Evolutionary conservation across 129 eudicot genomes (phyloP).

Genomic region (Centrapalus pauciflorus): DNA sequence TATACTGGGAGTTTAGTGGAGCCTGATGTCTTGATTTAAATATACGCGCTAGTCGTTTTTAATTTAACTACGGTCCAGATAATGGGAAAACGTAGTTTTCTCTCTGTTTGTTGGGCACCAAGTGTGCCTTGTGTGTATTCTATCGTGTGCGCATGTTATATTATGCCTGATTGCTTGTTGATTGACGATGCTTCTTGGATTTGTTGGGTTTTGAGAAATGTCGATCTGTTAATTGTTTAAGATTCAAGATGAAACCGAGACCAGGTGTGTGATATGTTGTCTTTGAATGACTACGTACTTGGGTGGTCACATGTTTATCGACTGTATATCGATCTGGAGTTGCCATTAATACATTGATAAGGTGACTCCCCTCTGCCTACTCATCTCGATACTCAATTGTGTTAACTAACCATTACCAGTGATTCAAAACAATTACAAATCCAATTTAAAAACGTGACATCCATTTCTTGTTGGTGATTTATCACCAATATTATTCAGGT

Average conservation of each 20-base stretch:
- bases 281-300: neutral
- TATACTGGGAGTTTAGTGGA: slow-evolving; percentile 72
- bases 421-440: neutral
- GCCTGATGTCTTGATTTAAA: slow-evolving; percentile 61
- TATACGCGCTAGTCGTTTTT: neutral
- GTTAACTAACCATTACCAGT: neutral
- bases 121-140: neutral
- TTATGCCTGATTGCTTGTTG: neutral
- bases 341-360: too few relatives aligned
- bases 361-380: too few relatives aligned
- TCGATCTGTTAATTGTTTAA: slow-evolving; percentile 20
- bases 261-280: slow-evolving; percentile 5
- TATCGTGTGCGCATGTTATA: slow-evolving; percentile 23
- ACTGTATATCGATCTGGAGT: too few relatives aligned
- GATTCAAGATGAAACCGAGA: slow-evolving; percentile 13
- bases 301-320: neutral
- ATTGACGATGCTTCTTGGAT: neutral
- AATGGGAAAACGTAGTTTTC: neutral
- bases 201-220: slow-evolving; percentile 7
- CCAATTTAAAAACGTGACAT: too few relatives aligned
- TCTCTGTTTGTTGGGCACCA: neutral
- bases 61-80: too few relatives aligned
- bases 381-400: neutral
- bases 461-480: too few relatives aligned
- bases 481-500: too few relatives aligned